phyloP scores from a whole-genome alignment of 2,329 filamentous ascomycete genomes.

The Monascus ruber region DNA sequence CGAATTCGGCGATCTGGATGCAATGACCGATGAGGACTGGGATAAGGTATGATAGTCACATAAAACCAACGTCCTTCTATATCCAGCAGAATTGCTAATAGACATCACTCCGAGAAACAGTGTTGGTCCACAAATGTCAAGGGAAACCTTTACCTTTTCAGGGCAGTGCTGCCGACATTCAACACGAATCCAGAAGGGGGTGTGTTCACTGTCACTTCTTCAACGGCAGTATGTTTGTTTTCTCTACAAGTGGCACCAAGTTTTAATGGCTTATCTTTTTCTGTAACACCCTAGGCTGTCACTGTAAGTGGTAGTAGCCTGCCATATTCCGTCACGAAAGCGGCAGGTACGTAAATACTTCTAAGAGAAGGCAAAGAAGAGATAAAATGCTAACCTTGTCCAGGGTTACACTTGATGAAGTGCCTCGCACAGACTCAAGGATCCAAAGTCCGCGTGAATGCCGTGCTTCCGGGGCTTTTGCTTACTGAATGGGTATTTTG shows the following conservation, averaged over 20 bases:
- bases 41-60: constrained; percentile 40
- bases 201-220: constrained; percentile 52
- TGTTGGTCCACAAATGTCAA: constrained; percentile 55
- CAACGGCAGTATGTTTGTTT: constrained; percentile 40
- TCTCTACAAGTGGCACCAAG: neutral
- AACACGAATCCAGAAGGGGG: constrained; percentile 52
- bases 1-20: constrained; percentile 46
- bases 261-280: constrained; percentile 5
- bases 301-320: constrained; percentile 45
- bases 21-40: constrained; percentile 51
- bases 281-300: constrained; percentile 29
- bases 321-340: constrained; percentile 69
- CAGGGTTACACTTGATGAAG: constrained; percentile 54
- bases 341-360: constrained; percentile 42
- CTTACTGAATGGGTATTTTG: constrained; percentile 54
- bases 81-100: neutral
- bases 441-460: constrained; percentile 52
- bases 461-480: constrained; percentile 52
- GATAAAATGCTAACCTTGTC: constrained; percentile 1
- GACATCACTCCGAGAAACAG: constrained; percentile 14
- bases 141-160: constrained; percentile 42
- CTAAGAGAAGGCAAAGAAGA: neutral
- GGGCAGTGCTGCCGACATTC: constrained; percentile 48
- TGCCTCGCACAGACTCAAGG: constrained; percentile 53
- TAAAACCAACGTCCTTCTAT: neutral